A percentile compares a stretch with the other conserved stretches of the same genome.
Conservation (phyloP, 192 early-diverging fungal species). For the Linnemannia elongata region DNA sequence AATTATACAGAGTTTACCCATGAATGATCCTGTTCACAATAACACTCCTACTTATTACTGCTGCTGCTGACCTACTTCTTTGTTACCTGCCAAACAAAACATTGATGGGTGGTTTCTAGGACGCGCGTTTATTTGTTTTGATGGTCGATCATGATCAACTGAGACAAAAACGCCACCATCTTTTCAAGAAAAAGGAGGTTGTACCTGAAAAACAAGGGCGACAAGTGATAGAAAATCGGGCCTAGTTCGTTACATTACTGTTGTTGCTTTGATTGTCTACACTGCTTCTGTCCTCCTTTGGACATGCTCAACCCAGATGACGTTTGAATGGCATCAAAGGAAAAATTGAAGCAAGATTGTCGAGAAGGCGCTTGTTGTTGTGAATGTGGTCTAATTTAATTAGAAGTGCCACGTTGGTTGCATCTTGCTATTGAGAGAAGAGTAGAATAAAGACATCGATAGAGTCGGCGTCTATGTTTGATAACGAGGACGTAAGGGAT, state of each 20-base stretch:
- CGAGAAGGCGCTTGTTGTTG: not conserved
- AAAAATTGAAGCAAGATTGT: not conserved
- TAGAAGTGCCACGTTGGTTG: not conserved
- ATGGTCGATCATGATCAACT: too few species aligned
- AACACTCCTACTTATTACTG: not conserved
- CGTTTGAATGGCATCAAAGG: not conserved
- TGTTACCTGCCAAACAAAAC: too few species aligned
- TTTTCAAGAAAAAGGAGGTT: too few species aligned
- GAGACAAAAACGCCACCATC: too few species aligned
- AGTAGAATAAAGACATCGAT: not conserved
- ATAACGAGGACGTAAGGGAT: not conserved
- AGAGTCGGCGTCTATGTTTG: not conserved
- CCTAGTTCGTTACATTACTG: too few species aligned
- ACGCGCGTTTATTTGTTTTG: too few species aligned
- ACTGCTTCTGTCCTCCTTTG: too few species aligned
- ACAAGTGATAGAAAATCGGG: too few species aligned
- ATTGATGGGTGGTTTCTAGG: too few species aligned
- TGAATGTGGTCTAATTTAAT: not conserved
- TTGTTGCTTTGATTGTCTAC: too few species aligned
- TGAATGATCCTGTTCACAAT: not conserved
- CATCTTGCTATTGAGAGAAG: not conserved
- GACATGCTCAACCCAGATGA: not conserved
- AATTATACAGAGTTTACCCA: not conserved
- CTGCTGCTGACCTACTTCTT: not conserved
- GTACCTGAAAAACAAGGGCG: too few species aligned